Percentiles rank a stretch among this genome's conserved stretches.
These are phyloP conservation scores for Pogostemon cablin DNA, from an alignment of 257 asterid species.

Conservation along the genomic window DNA sequence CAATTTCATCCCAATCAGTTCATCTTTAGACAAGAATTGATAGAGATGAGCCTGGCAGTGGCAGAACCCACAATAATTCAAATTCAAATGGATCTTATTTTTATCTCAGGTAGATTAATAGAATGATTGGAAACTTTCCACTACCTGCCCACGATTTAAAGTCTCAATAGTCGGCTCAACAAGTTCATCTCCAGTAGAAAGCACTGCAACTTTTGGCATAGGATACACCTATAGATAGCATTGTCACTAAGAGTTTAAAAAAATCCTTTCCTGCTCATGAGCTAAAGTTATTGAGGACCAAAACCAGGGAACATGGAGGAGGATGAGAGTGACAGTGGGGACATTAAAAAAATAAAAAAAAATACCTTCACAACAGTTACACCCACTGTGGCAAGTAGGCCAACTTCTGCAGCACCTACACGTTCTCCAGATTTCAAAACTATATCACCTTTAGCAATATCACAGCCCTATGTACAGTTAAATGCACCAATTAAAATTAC, in stretches of 20 bases:
- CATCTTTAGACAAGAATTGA: slow-evolving; percentile 7
- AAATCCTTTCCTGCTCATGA: slow-evolving; percentile 11
- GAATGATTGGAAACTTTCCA: slow-evolving; percentile 23
- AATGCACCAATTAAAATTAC: slow-evolving; percentile 4
- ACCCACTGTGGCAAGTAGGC: slow-evolving; percentile 91
- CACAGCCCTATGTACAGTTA: slow-evolving; percentile 66
- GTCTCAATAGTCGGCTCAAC: slow-evolving; percentile 66
- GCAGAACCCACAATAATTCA: slow-evolving; percentile 8
- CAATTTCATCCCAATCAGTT: background rate
- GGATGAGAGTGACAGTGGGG: slow-evolving; percentile 1
- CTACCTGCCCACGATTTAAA: slow-evolving; percentile 88
- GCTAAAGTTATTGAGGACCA: slow-evolving; percentile 24
- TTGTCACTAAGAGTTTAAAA: slow-evolving; percentile 30
- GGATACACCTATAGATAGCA: slow-evolving; percentile 63
- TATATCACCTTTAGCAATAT: slow-evolving; percentile 73
- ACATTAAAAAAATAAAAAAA: background rate
- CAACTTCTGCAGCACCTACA: slow-evolving; percentile 85
- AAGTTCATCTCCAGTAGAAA: slow-evolving; percentile 96
- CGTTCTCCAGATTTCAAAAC: slow-evolving; percentile 85
- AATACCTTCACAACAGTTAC: slow-evolving; percentile 67
- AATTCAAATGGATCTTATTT: background rate
- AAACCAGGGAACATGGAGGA: slow-evolving; percentile 30
- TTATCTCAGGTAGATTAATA: slow-evolving; percentile 6
- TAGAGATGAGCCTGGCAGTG: slow-evolving; percentile 16
- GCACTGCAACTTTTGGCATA: slow-evolving; percentile 74